phyloP scores from a whole-genome alignment of 2,329 filamentous ascomycete genomes.

The Diplodia mutila region DNA sequence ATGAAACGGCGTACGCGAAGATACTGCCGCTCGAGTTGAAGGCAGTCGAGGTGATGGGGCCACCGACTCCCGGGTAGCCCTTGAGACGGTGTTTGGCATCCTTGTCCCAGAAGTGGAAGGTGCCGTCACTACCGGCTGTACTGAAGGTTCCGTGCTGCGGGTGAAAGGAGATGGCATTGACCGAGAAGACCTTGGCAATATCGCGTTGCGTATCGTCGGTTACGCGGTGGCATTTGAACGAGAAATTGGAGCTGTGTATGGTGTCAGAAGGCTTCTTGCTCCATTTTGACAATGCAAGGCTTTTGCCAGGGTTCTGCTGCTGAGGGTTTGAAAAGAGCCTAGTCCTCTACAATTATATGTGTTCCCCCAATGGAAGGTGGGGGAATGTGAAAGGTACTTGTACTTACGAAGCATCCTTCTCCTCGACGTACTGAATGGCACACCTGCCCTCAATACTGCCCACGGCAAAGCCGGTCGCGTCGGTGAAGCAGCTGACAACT shows the following conservation, averaged over 20 bases:
- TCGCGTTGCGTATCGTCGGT: constrained; percentile 65
- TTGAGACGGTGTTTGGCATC: constrained; percentile 58
- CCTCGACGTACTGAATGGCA: constrained; percentile 97
- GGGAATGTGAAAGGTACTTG: not conserved
- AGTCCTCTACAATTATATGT: constrained; percentile 1
- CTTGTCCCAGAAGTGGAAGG: constrained; percentile 93
- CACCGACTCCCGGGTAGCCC: constrained; percentile 68
- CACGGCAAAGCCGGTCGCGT: constrained; percentile 89
- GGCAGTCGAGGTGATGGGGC: constrained; percentile 86
- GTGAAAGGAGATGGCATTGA: constrained; percentile 98
- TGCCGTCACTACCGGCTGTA: constrained; percentile 92
- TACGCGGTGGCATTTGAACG: constrained; percentile 98
- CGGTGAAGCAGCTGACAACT: constrained; percentile 91
- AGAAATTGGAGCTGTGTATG: constrained; percentile 74
- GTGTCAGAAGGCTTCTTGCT: constrained; percentile 26
- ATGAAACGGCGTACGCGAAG: constrained; percentile 73
- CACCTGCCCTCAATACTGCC: constrained; percentile 96
- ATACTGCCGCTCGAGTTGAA: constrained; percentile 81
- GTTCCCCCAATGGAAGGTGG: not conserved
- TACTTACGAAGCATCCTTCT: constrained; percentile 74
- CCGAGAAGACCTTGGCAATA: constrained; percentile 85
- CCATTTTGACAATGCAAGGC: not conserved
- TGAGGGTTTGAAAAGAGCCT: not conserved
- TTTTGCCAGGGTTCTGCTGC: not conserved
- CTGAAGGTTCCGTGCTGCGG: constrained; percentile 97